These are phyloP conservation scores for Imleria badia DNA, from an alignment of 768 basidiomycete genomes.

Conservation along the genomic window DNA sequence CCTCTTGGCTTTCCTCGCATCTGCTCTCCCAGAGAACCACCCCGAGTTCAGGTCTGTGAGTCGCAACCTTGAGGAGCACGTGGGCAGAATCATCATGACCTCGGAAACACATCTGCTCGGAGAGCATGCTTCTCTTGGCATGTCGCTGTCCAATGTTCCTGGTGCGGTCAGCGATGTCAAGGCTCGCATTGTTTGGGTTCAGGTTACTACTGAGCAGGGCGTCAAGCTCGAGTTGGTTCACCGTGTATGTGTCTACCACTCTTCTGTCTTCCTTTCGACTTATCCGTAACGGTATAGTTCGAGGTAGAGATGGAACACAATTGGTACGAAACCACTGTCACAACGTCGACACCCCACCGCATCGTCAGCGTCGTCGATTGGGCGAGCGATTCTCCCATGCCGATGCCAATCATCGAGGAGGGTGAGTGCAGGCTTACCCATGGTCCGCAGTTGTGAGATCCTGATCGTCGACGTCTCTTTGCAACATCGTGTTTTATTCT, in stretches of 20 bases:
- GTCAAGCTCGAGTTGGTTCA: slow-evolving; percentile 72
- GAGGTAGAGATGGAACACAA: slow-evolving; percentile 94
- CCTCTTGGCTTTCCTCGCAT: slow-evolving; percentile 76
- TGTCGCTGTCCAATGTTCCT: slow-evolving; percentile 48
- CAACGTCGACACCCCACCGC: slow-evolving; percentile 67
- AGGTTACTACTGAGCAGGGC: slow-evolving; percentile 68
- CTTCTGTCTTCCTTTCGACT: background rate
- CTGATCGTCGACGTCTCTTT: slow-evolving; percentile 7
- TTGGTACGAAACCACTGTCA: slow-evolving; percentile 92
- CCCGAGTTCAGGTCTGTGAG: slow-evolving; percentile 44
- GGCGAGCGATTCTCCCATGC: slow-evolving; percentile 75
- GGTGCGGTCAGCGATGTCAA: slow-evolving; percentile 81
- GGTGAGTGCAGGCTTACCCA: slow-evolving; percentile 15
- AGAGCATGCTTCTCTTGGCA: slow-evolving; percentile 38
- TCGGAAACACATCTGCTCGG: slow-evolving; percentile 48
- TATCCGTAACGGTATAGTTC: slow-evolving; percentile 45
- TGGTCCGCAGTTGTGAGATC: background rate
- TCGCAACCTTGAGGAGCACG: slow-evolving; percentile 48
- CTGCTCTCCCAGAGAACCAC: slow-evolving; percentile 56
- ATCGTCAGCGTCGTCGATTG: slow-evolving; percentile 92
- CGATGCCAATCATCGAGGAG: slow-evolving; percentile 13
- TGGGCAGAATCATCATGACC: slow-evolving; percentile 48
- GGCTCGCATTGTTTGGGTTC: slow-evolving; percentile 75
- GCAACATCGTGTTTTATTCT: background rate
- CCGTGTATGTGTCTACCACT: slow-evolving; percentile 15